Conservation (phyloP, 2,329 filamentous ascomycete species). For the Pseudogymnoascus sp. region DNA sequence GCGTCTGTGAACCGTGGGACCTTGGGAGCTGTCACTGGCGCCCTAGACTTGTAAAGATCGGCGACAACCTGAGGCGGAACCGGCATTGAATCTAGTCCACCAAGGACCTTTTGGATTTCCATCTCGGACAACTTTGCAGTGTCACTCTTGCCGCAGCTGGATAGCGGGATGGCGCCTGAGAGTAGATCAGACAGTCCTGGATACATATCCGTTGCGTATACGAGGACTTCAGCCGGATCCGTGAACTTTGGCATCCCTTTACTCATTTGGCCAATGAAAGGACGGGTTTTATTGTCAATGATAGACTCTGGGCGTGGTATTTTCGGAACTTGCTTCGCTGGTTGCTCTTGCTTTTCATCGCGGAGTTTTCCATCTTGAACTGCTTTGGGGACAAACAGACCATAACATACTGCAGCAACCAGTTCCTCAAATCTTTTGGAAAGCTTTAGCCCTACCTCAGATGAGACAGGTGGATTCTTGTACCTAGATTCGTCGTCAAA, state of each 20-base stretch:
- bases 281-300: not conserved
- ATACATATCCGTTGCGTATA: not conserved
- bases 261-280: not conserved
- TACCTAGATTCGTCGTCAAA: not conserved
- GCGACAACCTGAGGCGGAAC: not conserved
- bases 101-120: not conserved
- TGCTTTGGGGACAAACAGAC: not conserved
- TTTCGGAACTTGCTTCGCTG: not conserved
- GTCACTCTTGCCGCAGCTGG: not conserved
- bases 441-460: not conserved
- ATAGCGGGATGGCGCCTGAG: not conserved
- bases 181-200: not conserved
- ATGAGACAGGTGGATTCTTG: not conserved
- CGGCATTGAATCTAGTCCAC: not conserved
- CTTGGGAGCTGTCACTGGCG: not conserved
- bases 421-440: not conserved
- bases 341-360: not conserved
- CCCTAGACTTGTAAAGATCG: not conserved
- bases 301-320: not conserved
- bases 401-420: not conserved
- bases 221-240: not conserved
- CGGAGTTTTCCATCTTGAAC: not conserved
- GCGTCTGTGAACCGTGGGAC: not conserved
- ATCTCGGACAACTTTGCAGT: not conserved
- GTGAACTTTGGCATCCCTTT: not conserved